Evolutionary conservation across 2,329 filamentous ascomycete species (phyloP), one percentile per base, ranked within the genome.

Genomic region (Scortechinia acanthostroma): DNA sequence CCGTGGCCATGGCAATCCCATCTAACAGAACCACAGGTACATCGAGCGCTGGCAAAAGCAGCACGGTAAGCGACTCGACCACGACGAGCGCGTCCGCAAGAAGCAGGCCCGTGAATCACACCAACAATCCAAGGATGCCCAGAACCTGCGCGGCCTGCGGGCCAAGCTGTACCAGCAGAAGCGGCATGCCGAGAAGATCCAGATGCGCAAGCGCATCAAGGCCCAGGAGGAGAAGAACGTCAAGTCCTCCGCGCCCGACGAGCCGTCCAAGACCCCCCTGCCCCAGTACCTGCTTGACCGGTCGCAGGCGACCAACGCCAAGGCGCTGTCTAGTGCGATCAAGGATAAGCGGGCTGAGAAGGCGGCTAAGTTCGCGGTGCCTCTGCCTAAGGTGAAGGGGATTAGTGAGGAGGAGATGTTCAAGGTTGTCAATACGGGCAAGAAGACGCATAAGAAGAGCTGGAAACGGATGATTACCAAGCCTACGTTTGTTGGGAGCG

Each of bases 371-470:
- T 97, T 96, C 63, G 79, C 77, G 22, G 93, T 97, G 30, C 93
- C 93, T 2, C 65, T 98, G 58, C 93, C 93, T 25, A 96, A 95
- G 70, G 93, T 97, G 40, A 80, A 88, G 58, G 91, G 89, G 51
- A 96, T 97, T 55, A 83, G 80, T 53, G 91, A 97, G 71, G 89
- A 95, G 74, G 91, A 95, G 71, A 91, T 96, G 86, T 97, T 97
- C 74, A 91, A 88, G 68, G 91, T 95, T 14, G 82, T 97, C 58
- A 90, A 90, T 71, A 97, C 91, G 22, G 91, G 93, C 56, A 94
- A 94, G 79, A 96, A 95, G 76, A 89, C 84, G 2, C 75, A 83
- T 46, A 90, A 94, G 78, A 94, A 93, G 75, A 74, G 74, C 47
- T 77, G 83, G 83, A 87, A 87, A 70, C 67, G 82, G 25, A 83